Evolutionary conservation across 257 asterid species (phyloP).

Genomic region (Solanum clarkiae): DNA sequence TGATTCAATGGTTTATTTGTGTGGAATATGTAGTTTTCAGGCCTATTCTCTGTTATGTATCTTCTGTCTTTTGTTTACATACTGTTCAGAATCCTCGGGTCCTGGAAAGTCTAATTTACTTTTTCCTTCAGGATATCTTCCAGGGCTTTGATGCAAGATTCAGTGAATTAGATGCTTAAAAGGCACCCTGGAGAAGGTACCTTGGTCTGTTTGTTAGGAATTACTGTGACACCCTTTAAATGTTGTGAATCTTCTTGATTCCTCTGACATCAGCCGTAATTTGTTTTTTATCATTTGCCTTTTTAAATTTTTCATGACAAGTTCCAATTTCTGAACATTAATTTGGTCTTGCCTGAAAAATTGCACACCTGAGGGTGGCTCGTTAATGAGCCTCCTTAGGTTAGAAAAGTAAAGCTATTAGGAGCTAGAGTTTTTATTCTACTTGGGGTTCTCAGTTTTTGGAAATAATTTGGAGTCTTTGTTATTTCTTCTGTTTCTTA

Average conservation of each 20-base stretch:
- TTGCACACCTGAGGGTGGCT: background rate
- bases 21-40: constrained; percentile 1
- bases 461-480: background rate
- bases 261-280: background rate
- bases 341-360: background rate
- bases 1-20: background rate
- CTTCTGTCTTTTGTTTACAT: constrained; percentile 1
- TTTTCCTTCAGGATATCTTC: constrained; percentile 87
- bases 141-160: constrained; percentile 79
- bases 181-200: constrained; percentile 96
- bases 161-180: constrained; percentile 87
- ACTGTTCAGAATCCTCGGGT: constrained; percentile 20
- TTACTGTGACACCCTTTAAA: constrained; percentile 37
- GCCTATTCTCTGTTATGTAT: background rate
- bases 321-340: background rate
- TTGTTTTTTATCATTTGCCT: background rate
- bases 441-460: background rate
- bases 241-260: background rate
- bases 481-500: constrained; percentile 10
- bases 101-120: constrained; percentile 68
- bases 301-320: background rate
- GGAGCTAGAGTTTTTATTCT: background rate
- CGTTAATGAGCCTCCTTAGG: background rate
- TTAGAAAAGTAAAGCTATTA: background rate
- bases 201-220: constrained; percentile 82